phyloP scores from a whole-genome alignment of 208 protist genomes.

The Wallacemonas sp. region DNA sequence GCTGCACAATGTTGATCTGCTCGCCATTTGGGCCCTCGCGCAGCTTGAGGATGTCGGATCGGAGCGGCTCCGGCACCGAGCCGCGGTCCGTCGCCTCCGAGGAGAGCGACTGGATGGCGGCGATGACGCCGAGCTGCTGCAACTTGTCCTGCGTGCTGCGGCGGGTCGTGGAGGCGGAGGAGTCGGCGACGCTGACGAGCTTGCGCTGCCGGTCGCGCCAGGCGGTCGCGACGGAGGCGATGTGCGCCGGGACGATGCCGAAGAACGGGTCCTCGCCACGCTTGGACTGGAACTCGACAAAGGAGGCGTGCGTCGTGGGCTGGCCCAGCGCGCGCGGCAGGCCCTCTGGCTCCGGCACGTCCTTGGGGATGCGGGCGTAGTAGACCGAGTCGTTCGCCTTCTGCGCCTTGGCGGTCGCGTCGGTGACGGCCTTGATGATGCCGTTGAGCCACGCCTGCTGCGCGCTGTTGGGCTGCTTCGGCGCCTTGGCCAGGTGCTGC shows the following conservation, averaged over 20 bases:
- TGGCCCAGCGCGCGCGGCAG: constrained; percentile 68
- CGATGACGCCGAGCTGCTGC: constrained; percentile 57
- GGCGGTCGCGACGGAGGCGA: constrained; percentile 40
- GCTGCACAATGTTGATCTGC: constrained; percentile 36
- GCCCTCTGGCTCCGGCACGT: constrained; percentile 52
- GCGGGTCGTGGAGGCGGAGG: constrained; percentile 33
- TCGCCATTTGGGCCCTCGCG: constrained; percentile 37
- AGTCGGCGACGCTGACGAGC: constrained; percentile 44
- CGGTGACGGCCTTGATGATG: constrained; percentile 65
- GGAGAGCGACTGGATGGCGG: constrained; percentile 64
- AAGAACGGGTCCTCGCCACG: constrained; percentile 84
- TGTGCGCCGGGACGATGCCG: constrained; percentile 82
- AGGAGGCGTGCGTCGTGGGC: constrained; percentile 48
- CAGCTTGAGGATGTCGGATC: constrained; percentile 58
- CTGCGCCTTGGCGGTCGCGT: constrained; percentile 56
- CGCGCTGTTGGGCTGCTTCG: constrained; percentile 49
- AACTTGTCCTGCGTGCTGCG: constrained; percentile 39
- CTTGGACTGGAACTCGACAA: constrained; percentile 59
- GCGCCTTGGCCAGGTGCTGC: constrained; percentile 47
- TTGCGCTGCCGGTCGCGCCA: constrained; percentile 74
- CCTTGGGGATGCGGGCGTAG: constrained; percentile 71
- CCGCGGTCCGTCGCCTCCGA: constrained; percentile 47
- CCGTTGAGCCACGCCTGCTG: constrained; percentile 63
- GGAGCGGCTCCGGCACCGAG: constrained; percentile 64
- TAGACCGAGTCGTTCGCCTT: constrained; percentile 82